A percentile compares a stretch with the other conserved stretches of the same genome.
Conservation (phyloP, 441 rosid species). For the Populus hybrid region DNA sequence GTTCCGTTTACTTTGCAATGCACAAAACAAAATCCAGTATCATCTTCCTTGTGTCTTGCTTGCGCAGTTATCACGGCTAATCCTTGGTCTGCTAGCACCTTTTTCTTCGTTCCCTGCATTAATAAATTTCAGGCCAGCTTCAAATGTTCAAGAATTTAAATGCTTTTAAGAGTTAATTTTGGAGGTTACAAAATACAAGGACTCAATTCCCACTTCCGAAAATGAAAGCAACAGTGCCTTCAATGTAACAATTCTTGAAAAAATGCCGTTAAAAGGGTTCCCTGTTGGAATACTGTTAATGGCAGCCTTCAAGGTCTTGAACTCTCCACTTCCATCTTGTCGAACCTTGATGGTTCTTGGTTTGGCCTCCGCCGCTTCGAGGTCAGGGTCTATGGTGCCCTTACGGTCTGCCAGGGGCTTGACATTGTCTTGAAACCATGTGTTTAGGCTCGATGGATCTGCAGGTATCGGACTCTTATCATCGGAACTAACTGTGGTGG, state of each 20-base stretch:
- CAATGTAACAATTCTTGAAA: conserved; percentile 57
- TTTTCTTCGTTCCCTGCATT: conserved; percentile 33
- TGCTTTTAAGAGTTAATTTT: not conserved
- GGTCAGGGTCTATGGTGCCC: conserved; percentile 29
- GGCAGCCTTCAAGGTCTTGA: no score
- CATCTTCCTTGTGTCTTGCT: conserved; percentile 21
- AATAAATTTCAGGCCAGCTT: not conserved
- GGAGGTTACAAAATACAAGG: conserved; percentile 49
- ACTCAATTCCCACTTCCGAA: conserved; percentile 57
- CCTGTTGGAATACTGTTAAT: no score
- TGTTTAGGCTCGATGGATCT: not conserved
- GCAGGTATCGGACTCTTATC: conserved; percentile 27
- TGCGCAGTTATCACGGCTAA: conserved; percentile 56
- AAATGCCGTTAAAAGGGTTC: no score
- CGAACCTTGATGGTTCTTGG: not conserved
- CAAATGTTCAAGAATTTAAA: not conserved
- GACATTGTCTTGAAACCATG: conserved; percentile 36
- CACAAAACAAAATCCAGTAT: conserved; percentile 28
- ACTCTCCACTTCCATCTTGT: no score
- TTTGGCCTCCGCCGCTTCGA: conserved; percentile 3
- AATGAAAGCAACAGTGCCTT: conserved; percentile 77
- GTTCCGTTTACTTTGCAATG: conserved; percentile 50
- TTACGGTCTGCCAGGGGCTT: conserved; percentile 13
- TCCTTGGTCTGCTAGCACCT: conserved; percentile 27
- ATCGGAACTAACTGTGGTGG: conserved; percentile 9